phyloP scores from a whole-genome alignment of 805 yeast species.

The Candida jianshihensis region DNA sequence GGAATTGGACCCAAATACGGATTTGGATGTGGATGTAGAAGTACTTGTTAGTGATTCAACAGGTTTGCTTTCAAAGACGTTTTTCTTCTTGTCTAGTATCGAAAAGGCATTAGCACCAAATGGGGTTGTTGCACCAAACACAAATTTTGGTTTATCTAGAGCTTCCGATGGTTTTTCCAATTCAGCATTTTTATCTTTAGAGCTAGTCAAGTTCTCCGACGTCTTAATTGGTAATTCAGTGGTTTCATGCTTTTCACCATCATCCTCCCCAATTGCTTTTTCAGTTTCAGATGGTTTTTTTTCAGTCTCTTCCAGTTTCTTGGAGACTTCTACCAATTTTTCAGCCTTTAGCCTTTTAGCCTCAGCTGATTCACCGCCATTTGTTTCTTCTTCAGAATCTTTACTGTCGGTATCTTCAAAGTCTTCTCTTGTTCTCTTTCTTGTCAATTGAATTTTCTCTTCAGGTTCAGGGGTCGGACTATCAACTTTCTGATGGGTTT shows the following conservation, averaged over 20 bases:
- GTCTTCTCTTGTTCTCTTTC: constrained; percentile 25
- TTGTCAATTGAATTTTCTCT: constrained; percentile 3
- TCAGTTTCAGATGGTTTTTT: constrained; percentile 7
- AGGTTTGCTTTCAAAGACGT: constrained; percentile 33
- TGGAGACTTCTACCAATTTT: too few species aligned
- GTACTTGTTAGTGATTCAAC: constrained; percentile 10
- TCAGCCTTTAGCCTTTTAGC: too few species aligned
- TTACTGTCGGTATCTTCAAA: constrained; percentile 16
- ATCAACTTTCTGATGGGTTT: neutral
- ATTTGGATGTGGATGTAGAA: constrained; percentile 5
- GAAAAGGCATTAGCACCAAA: constrained; percentile 39
- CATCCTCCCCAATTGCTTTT: constrained; percentile 15
- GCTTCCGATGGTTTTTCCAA: constrained; percentile 1
- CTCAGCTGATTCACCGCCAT: constrained; percentile 5
- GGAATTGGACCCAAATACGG: constrained; percentile 40
- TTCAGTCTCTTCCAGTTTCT: constrained; percentile 2
- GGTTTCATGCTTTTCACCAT: too few species aligned
- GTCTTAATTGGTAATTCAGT: too few species aligned
- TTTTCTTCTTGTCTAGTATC: constrained; percentile 22
- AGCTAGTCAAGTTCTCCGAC: too few species aligned
- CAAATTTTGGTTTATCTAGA: constrained; percentile 35
- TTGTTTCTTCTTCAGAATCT: neutral
- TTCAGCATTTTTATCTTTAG: constrained; percentile 12
- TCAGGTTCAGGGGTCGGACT: neutral
- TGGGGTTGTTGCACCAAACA: constrained; percentile 47